Percentiles rank a stretch among this genome's conserved stretches.
Conservation (phyloP, 129 eudicot genomes). For the Deinandra increscens region DNA sequence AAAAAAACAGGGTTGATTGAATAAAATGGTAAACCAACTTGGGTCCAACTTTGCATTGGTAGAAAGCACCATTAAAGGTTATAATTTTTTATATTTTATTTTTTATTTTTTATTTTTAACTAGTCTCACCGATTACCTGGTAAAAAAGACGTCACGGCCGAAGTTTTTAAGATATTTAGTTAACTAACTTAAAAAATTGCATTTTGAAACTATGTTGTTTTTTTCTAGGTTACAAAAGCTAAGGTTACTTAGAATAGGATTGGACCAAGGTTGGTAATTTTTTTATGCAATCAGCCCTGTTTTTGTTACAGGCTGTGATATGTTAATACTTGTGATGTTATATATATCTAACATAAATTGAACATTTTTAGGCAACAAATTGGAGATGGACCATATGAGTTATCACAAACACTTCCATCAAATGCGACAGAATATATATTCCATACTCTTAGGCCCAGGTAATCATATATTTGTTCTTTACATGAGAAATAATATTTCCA, state of each 20-base stretch:
- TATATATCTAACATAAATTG: slow-evolving; percentile 5
- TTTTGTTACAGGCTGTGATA: neutral
- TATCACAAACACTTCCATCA: slow-evolving; percentile 47
- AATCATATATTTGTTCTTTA: neutral
- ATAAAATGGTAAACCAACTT: slow-evolving; percentile 15
- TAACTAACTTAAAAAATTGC: neutral
- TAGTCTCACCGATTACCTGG: neutral
- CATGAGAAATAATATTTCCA: no score
- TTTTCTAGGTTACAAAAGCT: neutral
- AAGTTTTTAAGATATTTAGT: neutral
- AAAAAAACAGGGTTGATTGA: neutral
- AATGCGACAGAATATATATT: slow-evolving; percentile 62
- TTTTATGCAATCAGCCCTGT: neutral
- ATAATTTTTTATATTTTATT: no score
- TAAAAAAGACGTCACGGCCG: neutral
- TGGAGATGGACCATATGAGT: slow-evolving; percentile 42
- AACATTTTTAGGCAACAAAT: slow-evolving; percentile 30
- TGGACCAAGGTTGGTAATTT: neutral
- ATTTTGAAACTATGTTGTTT: neutral
- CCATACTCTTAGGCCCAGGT: slow-evolving; percentile 59
- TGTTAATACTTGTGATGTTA: neutral
- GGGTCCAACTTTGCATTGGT: neutral
- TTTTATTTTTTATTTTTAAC: neutral
- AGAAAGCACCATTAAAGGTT: neutral
- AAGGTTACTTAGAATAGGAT: neutral